Conservation (phyloP, 805 yeast species). For the Yarrowia porcina region DNA sequence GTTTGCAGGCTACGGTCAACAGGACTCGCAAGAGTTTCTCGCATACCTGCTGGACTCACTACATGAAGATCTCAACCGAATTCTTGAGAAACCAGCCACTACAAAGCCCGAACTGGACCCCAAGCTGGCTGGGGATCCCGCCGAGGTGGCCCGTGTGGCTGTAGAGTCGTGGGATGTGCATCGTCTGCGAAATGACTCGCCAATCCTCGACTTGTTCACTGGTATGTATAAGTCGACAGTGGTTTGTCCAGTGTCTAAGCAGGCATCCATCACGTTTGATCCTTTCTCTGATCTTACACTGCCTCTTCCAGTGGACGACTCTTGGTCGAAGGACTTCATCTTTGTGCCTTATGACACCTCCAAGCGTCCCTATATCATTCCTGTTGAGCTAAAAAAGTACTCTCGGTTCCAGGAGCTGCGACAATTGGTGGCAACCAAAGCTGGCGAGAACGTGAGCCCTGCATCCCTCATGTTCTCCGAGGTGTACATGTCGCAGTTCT, state of each 20-base stretch:
- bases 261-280: constrained; percentile 84
- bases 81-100: constrained; percentile 75
- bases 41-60: constrained; percentile 84
- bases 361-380: constrained; percentile 47
- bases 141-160: constrained; percentile 57
- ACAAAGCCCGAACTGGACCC: constrained; percentile 75
- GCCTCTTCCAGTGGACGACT: constrained; percentile 74
- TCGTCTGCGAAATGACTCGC: constrained; percentile 75
- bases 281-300: constrained; percentile 88
- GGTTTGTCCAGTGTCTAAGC: constrained; percentile 78
- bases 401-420: constrained; percentile 64
- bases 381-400: constrained; percentile 68
- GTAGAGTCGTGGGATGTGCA: constrained; percentile 77
- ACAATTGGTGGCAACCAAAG: constrained; percentile 52
- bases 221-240: constrained; percentile 89
- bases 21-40: constrained; percentile 89
- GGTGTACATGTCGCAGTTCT: constrained; percentile 64
- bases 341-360: constrained; percentile 47
- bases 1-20: constrained; percentile 81
- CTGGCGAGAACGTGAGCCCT: constrained; percentile 36
- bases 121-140: constrained; percentile 38
- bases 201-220: constrained; percentile 79
- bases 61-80: constrained; percentile 88
- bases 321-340: constrained; percentile 65
- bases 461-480: constrained; percentile 52